Percentiles rank a stretch among this genome's conserved stretches.
Evolutionary conservation across 2,329 filamentous ascomycete genomes (phyloP).

Genomic region (Cercospora citrullina): DNA sequence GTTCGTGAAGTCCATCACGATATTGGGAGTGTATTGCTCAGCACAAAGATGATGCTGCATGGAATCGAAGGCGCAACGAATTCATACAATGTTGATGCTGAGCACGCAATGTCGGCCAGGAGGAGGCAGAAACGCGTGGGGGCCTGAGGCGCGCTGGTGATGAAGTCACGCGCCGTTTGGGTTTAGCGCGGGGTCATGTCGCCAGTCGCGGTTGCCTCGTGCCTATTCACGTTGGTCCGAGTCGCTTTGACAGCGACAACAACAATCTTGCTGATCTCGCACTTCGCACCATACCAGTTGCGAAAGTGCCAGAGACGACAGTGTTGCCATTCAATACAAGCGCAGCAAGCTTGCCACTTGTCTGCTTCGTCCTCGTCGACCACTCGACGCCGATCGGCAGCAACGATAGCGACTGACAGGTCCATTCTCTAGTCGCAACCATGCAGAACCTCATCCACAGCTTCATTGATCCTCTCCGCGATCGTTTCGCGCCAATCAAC

Average conservation of each 20-base stretch:
- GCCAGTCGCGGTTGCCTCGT: conserved; percentile 3
- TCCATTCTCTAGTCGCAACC: conserved; percentile 4
- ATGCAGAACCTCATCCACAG: conserved; percentile 95
- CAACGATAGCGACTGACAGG: background rate
- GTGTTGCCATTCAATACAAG: background rate
- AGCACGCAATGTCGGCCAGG: conserved; percentile 6
- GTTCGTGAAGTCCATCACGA: background rate
- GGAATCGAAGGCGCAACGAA: background rate
- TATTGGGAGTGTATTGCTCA: background rate
- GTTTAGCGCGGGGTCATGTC: conserved; percentile 3
- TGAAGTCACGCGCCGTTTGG: background rate
- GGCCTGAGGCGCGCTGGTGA: background rate
- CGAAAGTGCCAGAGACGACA: background rate
- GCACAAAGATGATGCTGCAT: background rate
- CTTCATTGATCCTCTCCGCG: conserved; percentile 79
- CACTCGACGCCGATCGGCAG: background rate
- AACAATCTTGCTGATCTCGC: background rate
- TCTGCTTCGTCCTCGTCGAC: background rate
- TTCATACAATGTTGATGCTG: background rate
- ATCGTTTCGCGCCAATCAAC: conserved; percentile 84
- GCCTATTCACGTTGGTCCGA: background rate
- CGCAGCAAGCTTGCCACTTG: conserved; percentile 11
- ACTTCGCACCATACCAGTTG: background rate
- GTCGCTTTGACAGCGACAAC: background rate
- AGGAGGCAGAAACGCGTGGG: background rate